Evolutionary conservation across 2,329 filamentous ascomycete species (phyloP), one percentile per base, ranked within the genome.

Genomic region (Fusarium anguioides): DNA sequence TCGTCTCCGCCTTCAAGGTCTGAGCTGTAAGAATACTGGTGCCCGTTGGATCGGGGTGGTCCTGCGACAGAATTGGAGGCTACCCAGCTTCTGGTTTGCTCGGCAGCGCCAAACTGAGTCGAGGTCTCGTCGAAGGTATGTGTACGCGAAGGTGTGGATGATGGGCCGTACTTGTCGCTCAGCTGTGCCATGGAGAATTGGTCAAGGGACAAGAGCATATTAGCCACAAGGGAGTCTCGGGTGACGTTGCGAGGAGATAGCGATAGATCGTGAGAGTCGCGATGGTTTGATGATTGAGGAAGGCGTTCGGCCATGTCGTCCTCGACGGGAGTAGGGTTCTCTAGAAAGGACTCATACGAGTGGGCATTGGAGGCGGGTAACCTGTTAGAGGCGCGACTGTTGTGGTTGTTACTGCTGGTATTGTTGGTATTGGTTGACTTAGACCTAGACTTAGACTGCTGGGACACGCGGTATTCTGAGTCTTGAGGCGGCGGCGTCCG

Each of bases 151-250:
- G 45, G 37, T 39, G 39, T 60, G 27, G 67, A 56, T 47, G 59
- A 53, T 39, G 68, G 54, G 36, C 64, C 68, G 66, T 68, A 73
- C 44, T 70, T 73, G 55, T 72, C 71, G 41, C 69, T 60, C 63
- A 66, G 41, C 69, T 85, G 82, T 41, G 78, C 83, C 70, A 87
- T 83, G 37, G 87, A 90, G 75, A 95, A 89, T 78, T 95, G 91
- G 79, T 97, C 95, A 67, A 99, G 89, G 37, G 94, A 97, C 68
- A 96, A 84, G 62, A 98, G 88, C 91, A 99, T 96, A 78, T 97
- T 97, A 79, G 96, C 91, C 60, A 99, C 93, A 70, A 99, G 89
- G 33, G 94, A 97, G 75, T 97, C 93, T 70, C 95, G 89, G 37
- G 92, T 93, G 66, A 92, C 88, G 76, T 92, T 88, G 63, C 89